phyloP scores from a whole-genome alignment of 345 rosid genomes.

The Salix exigua region DNA sequence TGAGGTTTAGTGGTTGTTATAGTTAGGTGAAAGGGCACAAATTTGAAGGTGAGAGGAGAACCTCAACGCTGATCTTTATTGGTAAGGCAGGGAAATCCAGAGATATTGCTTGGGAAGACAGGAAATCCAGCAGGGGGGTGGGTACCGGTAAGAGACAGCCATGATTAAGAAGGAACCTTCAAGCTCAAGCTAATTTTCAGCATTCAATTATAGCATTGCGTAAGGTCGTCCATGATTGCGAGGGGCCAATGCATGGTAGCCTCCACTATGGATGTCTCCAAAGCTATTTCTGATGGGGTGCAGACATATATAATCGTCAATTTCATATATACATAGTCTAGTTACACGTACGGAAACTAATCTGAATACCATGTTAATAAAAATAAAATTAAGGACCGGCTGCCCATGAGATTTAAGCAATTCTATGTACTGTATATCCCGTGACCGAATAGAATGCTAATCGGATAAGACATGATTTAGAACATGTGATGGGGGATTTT shows the following conservation, averaged over 20 bases:
- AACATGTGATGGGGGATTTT: not conserved
- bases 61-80: conserved; percentile 23
- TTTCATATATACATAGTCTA: no score
- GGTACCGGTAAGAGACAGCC: conserved; percentile 3
- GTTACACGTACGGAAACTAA: no score
- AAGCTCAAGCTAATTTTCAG: conserved; percentile 16
- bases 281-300: no score
- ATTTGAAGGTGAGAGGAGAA: conserved; percentile 27
- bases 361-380: no score
- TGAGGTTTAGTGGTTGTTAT: conserved; percentile 16
- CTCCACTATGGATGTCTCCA: not conserved
- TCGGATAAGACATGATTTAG: not conserved
- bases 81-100: conserved; percentile 11
- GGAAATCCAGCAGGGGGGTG: conserved; percentile 17
- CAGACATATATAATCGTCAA: no score
- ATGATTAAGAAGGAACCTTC: conserved; percentile 7
- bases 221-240: conserved; percentile 10
- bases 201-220: not conserved
- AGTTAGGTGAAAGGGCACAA: conserved; percentile 38
- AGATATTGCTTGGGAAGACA: conserved; percentile 37
- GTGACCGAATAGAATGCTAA: not conserved
- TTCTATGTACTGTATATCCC: not conserved
- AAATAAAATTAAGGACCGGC: no score
- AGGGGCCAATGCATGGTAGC: not conserved
- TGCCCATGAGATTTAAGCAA: not conserved